These are phyloP conservation scores for Myriosclerotinia curreyana DNA, from an alignment of 2,329 filamentous ascomycete genomes.

Conservation along the genomic window DNA sequence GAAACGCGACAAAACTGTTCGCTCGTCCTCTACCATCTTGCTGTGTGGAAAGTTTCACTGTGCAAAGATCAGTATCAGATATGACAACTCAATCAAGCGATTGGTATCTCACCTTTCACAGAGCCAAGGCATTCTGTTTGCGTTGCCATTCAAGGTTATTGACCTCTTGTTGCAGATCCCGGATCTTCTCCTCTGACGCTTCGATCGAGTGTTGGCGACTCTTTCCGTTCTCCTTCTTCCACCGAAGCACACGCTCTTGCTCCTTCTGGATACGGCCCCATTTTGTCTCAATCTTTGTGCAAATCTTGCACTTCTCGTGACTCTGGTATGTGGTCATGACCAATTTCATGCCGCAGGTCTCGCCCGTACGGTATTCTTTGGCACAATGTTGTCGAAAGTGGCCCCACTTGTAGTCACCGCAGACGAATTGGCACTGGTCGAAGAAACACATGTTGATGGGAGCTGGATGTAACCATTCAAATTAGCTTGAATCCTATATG, in stretches of 20 bases:
- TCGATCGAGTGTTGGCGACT: slow-evolving; percentile 66
- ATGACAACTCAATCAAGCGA: slow-evolving; percentile 7
- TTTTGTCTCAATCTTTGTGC: slow-evolving; percentile 87
- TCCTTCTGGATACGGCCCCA: slow-evolving; percentile 71
- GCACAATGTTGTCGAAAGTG: slow-evolving; percentile 90
- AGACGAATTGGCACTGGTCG: slow-evolving; percentile 80
- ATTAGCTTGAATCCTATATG: slow-evolving; percentile 27
- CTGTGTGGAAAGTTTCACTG: slow-evolving; percentile 12
- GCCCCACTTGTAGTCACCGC: slow-evolving; percentile 93
- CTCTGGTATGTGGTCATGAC: slow-evolving; percentile 70
- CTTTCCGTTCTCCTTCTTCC: slow-evolving; percentile 59
- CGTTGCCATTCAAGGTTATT: slow-evolving; percentile 41
- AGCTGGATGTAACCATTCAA: slow-evolving; percentile 22
- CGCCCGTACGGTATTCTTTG: slow-evolving; percentile 91
- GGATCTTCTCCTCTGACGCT: slow-evolving; percentile 67
- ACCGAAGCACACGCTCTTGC: slow-evolving; percentile 69
- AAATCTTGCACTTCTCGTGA: slow-evolving; percentile 68
- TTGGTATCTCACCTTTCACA: slow-evolving; percentile 22
- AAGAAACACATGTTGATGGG: slow-evolving; percentile 82
- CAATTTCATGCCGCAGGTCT: slow-evolving; percentile 92
- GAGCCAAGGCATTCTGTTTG: slow-evolving; percentile 13
- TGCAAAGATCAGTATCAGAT: slow-evolving; percentile 18
- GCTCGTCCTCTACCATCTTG: slow-evolving; percentile 3
- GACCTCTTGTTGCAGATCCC: slow-evolving; percentile 61
- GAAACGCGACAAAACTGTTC: slow-evolving; percentile 22